These are phyloP conservation scores for Chondrus crispus DNA, from an alignment of 23 red algal species.

Conservation along the genomic window DNA sequence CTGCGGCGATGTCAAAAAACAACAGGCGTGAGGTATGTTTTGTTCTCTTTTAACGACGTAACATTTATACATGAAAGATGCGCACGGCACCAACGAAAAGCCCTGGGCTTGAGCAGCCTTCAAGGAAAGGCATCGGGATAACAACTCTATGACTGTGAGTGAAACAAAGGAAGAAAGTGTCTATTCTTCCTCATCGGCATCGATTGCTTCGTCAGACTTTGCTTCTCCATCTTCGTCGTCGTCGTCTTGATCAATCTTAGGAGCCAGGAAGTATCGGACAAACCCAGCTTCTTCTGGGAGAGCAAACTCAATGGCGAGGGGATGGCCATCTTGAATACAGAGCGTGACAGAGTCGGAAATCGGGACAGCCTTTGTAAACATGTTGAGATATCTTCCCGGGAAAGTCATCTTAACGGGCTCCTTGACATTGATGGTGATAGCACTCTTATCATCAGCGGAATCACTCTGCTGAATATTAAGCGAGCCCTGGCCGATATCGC, in stretches of 20 bases:
- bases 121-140: too few relatives aligned
- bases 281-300: constrained; percentile 83
- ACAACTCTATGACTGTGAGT: too few relatives aligned
- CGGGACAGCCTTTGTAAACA: constrained; percentile 92
- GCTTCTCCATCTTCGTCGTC: constrained; percentile 32
- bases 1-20: too few relatives aligned
- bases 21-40: too few relatives aligned
- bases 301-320: constrained; percentile 80
- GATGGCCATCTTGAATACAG: constrained; percentile 67
- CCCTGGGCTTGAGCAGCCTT: too few relatives aligned
- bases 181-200: constrained; percentile 24
- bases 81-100: too few relatives aligned
- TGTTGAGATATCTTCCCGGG: constrained; percentile 78
- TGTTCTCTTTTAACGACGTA: too few relatives aligned
- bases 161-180: too few relatives aligned
- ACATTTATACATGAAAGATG: too few relatives aligned
- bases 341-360: constrained; percentile 79
- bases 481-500: constrained; percentile 83
- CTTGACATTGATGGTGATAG: constrained; percentile 79
- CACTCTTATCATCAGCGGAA: constrained; percentile 74
- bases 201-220: neutral
- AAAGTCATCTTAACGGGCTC: constrained; percentile 93
- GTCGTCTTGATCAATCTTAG: constrained; percentile 79
- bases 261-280: constrained; percentile 90
- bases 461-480: constrained; percentile 66